Evolutionary conservation across 2,329 filamentous ascomycete species (phyloP).

Genomic region (Orbilia javanica): DNA sequence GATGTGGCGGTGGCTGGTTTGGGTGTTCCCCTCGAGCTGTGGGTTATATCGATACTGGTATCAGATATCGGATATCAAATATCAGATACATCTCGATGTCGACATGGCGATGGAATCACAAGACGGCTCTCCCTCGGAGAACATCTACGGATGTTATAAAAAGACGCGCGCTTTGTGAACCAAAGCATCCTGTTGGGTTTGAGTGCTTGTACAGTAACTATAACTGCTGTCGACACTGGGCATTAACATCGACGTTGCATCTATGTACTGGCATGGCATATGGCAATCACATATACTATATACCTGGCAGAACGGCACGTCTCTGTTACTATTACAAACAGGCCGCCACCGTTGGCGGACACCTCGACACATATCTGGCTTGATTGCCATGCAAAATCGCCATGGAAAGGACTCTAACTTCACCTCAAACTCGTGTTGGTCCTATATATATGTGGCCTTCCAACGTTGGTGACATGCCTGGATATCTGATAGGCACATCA

Average conservation of each 20-base stretch:
- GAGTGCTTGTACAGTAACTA: neutral
- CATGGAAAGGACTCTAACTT: neutral
- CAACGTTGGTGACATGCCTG: neutral
- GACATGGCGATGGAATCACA: too few relatives aligned
- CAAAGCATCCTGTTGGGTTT: neutral
- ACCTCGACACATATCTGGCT: neutral
- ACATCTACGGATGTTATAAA: neutral
- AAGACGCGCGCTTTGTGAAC: neutral
- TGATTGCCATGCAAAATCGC: neutral
- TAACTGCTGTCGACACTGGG: neutral
- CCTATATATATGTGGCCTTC: neutral
- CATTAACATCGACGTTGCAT: too few relatives aligned
- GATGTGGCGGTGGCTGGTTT: slow-evolving; percentile 26
- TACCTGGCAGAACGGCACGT: neutral
- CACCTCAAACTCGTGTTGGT: slow-evolving; percentile 1
- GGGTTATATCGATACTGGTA: too few relatives aligned
- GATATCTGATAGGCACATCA: neutral
- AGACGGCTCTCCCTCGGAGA: neutral
- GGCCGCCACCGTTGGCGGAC: neutral
- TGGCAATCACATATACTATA: too few relatives aligned
- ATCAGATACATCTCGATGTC: too few relatives aligned
- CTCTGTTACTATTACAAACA: too few relatives aligned
- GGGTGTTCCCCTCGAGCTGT: neutral
- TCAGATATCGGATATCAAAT: too few relatives aligned
- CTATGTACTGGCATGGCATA: too few relatives aligned